Evolutionary conservation across 2,329 filamentous ascomycete species (phyloP).

Genomic region (Coniochaeta prunicola): DNA sequence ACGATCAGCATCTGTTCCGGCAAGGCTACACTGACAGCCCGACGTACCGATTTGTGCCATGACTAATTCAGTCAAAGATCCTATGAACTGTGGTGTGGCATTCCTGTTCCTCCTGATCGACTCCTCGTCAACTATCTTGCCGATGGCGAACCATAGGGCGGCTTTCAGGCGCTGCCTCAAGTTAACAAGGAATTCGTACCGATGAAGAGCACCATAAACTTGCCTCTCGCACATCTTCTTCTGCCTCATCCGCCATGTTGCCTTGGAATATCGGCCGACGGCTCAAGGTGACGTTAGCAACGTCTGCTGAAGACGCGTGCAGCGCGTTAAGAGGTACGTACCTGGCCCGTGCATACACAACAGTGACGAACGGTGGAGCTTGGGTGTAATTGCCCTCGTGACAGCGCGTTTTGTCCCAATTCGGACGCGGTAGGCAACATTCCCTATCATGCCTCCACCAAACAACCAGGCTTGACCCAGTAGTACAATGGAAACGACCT

Average conservation of each 20-base stretch:
- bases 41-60: constrained; percentile 75
- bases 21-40: neutral
- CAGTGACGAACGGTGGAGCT: neutral
- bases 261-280: neutral
- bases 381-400: neutral
- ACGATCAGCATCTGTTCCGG: neutral
- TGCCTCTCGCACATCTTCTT: constrained; percentile 13
- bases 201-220: neutral
- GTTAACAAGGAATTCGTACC: neutral
- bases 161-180: constrained; percentile 65
- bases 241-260: constrained; percentile 10
- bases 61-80: constrained; percentile 75
- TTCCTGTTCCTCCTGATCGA: constrained; percentile 67
- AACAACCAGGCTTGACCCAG: neutral
- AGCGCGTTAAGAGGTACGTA: constrained; percentile 1
- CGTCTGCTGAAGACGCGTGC: neutral
- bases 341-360: constrained; percentile 2
- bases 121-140: constrained; percentile 84
- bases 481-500: neutral
- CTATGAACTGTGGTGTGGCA: constrained; percentile 87
- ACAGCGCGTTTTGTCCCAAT: neutral
- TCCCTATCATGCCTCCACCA: neutral
- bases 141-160: constrained; percentile 76
- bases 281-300: neutral
- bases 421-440: neutral